Evolutionary conservation across 2,329 filamentous ascomycete genomes (phyloP).

Genomic region (Botryotinia calthae): DNA sequence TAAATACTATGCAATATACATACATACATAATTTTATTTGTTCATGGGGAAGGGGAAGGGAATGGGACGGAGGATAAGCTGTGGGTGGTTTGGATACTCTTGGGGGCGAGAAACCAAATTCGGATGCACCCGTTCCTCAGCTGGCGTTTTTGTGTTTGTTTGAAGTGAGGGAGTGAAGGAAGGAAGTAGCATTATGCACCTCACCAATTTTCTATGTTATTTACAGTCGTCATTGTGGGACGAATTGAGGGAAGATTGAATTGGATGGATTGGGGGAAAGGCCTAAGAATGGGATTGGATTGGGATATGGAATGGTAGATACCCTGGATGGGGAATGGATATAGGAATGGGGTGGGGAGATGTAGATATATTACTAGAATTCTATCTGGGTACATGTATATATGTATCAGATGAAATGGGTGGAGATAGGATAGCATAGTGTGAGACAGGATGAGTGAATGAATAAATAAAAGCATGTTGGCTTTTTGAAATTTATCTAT

Average conservation of each 20-base stretch:
- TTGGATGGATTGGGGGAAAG: not conserved
- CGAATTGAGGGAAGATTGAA: not conserved
- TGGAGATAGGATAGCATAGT: not conserved
- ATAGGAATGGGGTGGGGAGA: not conserved
- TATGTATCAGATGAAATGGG: not conserved
- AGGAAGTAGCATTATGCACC: not conserved
- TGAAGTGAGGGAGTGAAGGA: not conserved
- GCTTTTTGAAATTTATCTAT: not conserved
- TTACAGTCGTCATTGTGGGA: not conserved
- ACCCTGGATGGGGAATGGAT: not conserved
- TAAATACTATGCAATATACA: not conserved
- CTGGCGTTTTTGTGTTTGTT: constrained; percentile 9
- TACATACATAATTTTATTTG: constrained; percentile 23
- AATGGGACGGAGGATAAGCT: not conserved
- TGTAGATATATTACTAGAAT: not conserved
- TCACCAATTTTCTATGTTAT: not conserved
- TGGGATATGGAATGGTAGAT: not conserved
- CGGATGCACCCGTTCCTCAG: constrained; percentile 11
- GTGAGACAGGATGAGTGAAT: not conserved
- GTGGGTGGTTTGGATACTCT: not conserved
- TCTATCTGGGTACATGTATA: not conserved
- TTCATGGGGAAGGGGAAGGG: not conserved
- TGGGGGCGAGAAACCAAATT: not conserved
- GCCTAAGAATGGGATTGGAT: not conserved
- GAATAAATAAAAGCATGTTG: not conserved